A percentile compares a stretch with the other conserved stretches of the same genome.
These are phyloP conservation scores for Cystobasidium slooffiae DNA, from an alignment of 1,284 basidiomycete genomes.

Conservation along the genomic window DNA sequence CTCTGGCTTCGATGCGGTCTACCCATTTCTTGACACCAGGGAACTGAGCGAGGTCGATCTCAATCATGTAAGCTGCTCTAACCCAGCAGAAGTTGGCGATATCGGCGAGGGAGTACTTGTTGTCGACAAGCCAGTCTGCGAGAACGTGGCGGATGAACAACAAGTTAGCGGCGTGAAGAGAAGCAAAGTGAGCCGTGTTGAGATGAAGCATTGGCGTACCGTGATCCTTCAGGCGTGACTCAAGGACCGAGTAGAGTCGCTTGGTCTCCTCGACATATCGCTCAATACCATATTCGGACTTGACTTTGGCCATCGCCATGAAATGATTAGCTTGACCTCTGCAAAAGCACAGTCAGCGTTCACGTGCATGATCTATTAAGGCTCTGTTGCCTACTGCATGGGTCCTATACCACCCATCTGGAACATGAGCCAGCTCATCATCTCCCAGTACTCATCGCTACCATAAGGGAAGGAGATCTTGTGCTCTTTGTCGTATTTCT, in stretches of 20 bases:
- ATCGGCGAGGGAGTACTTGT: slow-evolving; percentile 45
- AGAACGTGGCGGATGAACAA: background rate
- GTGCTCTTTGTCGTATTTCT: slow-evolving; percentile 46
- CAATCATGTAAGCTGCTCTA: slow-evolving; percentile 29
- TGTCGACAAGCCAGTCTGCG: slow-evolving; percentile 40
- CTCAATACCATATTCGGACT: slow-evolving; percentile 46
- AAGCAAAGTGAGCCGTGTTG: background rate
- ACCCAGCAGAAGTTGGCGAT: slow-evolving; percentile 44
- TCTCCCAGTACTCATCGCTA: slow-evolving; percentile 28
- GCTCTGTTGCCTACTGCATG: slow-evolving; percentile 32
- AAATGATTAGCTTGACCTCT: slow-evolving; percentile 45
- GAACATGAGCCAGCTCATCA: slow-evolving; percentile 45
- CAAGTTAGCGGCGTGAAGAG: background rate
- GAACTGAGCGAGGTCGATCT: slow-evolving; percentile 33
- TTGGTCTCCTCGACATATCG: slow-evolving; percentile 48
- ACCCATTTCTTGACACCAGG: slow-evolving; percentile 47
- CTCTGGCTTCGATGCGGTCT: slow-evolving; percentile 46
- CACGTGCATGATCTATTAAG: background rate
- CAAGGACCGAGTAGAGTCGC: slow-evolving; percentile 47
- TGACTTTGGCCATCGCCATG: slow-evolving; percentile 43
- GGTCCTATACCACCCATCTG: slow-evolving; percentile 41
- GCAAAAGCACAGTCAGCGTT: background rate
- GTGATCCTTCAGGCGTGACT: slow-evolving; percentile 41
- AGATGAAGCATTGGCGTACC: background rate
- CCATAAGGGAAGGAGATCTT: slow-evolving; percentile 39